These are phyloP conservation scores for Ophiosphaerella korrae DNA, from an alignment of 2,329 filamentous ascomycete species.

Conservation along the genomic window DNA sequence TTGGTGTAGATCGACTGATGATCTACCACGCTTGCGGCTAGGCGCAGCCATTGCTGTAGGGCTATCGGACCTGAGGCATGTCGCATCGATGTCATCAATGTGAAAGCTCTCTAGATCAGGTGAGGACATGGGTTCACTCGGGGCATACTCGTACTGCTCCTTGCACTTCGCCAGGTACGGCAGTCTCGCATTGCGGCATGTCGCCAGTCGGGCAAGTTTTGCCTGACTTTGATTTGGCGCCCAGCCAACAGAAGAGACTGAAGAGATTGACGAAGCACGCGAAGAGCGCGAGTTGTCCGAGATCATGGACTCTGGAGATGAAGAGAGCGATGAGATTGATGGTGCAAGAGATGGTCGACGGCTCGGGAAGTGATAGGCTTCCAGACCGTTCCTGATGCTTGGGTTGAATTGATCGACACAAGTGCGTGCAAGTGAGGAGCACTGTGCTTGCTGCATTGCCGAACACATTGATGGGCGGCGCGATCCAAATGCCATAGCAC, in stretches of 20 bases:
- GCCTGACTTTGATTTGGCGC: conserved; percentile 57
- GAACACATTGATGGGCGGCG: conserved; percentile 63
- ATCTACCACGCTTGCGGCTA: conserved; percentile 64
- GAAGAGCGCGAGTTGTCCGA: conserved; percentile 64
- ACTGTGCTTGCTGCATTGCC: conserved; percentile 64
- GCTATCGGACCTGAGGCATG: conserved; percentile 34
- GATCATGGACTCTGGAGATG: conserved; percentile 67
- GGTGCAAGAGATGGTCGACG: conserved; percentile 56
- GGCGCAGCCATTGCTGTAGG: conserved; percentile 25
- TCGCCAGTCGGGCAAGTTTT: conserved; percentile 58
- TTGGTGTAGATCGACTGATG: conserved; percentile 68
- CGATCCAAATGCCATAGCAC: conserved; percentile 55
- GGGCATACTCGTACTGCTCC: conserved; percentile 40
- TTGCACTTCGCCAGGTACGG: conserved; percentile 48
- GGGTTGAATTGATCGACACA: conserved; percentile 57
- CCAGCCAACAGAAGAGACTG: conserved; percentile 57
- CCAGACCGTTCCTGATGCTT: conserved; percentile 48
- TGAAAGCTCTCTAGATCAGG: conserved; percentile 57
- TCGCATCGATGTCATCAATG: conserved; percentile 49
- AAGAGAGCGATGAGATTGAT: conserved; percentile 58
- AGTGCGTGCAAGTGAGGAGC: conserved; percentile 59
- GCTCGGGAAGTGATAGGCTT: conserved; percentile 54
- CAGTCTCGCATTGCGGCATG: conserved; percentile 56
- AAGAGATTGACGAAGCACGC: conserved; percentile 61
- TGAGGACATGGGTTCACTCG: conserved; percentile 45